phyloP scores from a whole-genome alignment of 2,329 filamentous ascomycete species.

The Diaporthe caulivora region DNA sequence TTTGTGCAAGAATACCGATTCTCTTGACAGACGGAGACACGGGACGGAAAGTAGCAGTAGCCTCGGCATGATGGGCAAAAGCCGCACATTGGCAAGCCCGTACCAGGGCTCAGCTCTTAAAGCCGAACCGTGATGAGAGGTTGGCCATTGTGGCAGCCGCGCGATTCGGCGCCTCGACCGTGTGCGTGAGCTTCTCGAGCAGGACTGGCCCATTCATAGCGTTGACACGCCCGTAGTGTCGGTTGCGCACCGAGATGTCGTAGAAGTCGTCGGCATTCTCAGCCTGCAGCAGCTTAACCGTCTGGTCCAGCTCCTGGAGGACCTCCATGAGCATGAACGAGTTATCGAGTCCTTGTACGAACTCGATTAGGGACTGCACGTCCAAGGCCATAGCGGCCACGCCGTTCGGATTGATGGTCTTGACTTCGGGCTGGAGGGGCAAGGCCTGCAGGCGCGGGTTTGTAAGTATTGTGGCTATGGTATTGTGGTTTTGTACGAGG shows the following conservation, averaged over 20 bases:
- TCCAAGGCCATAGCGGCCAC: slow-evolving; percentile 85
- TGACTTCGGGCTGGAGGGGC: slow-evolving; percentile 82
- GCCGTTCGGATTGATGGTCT: slow-evolving; percentile 87
- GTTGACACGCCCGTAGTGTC: slow-evolving; percentile 94
- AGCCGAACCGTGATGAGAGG: slow-evolving; percentile 81
- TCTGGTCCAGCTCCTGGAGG: slow-evolving; percentile 93
- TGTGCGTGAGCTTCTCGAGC: slow-evolving; percentile 86
- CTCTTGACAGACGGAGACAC: neutral
- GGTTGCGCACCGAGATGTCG: slow-evolving; percentile 88
- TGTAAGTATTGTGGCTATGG: slow-evolving; percentile 29
- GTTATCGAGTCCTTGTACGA: slow-evolving; percentile 89
- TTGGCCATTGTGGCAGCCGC: slow-evolving; percentile 76
- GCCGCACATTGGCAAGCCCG: neutral
- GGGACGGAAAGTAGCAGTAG: neutral
- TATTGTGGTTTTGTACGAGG: too few relatives aligned
- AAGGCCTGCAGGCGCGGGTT: slow-evolving; percentile 66
- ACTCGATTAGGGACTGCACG: slow-evolving; percentile 84
- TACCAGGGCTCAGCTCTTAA: slow-evolving; percentile 55
- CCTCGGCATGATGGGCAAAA: neutral
- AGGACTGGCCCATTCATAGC: slow-evolving; percentile 88
- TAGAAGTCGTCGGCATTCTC: slow-evolving; percentile 98
- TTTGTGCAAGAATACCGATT: slow-evolving; percentile 25
- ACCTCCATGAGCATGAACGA: slow-evolving; percentile 88
- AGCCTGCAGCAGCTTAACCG: slow-evolving; percentile 85
- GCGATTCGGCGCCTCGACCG: slow-evolving; percentile 69